Conservation (phyloP, 2,329 filamentous ascomycete genomes). For the Aureobasidium zeae region DNA sequence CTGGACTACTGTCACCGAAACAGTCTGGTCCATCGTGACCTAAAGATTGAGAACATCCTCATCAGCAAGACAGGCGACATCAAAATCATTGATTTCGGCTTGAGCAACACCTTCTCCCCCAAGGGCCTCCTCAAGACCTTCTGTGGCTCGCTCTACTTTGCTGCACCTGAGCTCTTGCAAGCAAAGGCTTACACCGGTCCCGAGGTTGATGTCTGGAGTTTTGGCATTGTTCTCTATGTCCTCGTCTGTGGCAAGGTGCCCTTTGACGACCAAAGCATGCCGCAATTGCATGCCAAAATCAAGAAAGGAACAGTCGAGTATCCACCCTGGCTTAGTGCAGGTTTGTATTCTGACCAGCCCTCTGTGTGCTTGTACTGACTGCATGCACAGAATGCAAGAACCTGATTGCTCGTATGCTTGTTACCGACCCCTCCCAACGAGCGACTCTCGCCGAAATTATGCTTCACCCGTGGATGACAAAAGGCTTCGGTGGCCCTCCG, state of each 20-base stretch:
- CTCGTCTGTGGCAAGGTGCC: constrained; percentile 96
- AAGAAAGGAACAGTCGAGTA: constrained; percentile 96
- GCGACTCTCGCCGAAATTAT: constrained; percentile 86
- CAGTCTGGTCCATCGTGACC: constrained; percentile 91
- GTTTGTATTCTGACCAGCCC: constrained; percentile 29
- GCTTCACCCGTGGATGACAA: constrained; percentile 90
- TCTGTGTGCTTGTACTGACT: constrained; percentile 18
- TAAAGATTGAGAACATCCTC: constrained; percentile 98
- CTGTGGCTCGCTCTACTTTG: constrained; percentile 95
- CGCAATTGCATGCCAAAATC: constrained; percentile 94
- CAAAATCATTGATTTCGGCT: constrained; percentile 97
- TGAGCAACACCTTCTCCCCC: constrained; percentile 92
- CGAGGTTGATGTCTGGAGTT: constrained; percentile 97
- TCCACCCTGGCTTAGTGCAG: constrained; percentile 80
- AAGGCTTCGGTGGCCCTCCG: constrained; percentile 75
- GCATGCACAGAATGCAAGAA: constrained; percentile 71
- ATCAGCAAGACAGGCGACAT: constrained; percentile 99
- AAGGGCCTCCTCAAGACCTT: constrained; percentile 84
- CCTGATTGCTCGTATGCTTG: constrained; percentile 88
- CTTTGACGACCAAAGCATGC: constrained; percentile 99
- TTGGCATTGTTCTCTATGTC: constrained; percentile 95
- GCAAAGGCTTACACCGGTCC: constrained; percentile 91
- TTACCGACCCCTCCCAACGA: constrained; percentile 81
- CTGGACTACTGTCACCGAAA: constrained; percentile 97
- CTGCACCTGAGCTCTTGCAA: constrained; percentile 86